Conservation (phyloP, 805 yeast species). For the Tetrapisispora taiwanensis region DNA sequence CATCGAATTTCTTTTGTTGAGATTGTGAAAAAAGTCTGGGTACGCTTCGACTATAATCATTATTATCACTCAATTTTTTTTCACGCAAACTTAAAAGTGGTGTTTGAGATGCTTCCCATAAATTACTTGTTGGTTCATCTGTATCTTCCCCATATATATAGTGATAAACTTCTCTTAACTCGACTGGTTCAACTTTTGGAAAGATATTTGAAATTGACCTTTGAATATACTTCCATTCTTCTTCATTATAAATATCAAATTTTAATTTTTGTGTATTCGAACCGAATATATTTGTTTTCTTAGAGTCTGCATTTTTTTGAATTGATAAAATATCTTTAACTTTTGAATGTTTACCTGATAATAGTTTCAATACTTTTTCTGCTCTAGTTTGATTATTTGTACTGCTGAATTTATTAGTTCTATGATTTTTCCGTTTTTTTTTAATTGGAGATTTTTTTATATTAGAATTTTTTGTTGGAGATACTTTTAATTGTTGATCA, state of each 20-base stretch:
- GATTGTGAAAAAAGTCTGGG: not conserved
- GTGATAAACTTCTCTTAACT: constrained; percentile 15
- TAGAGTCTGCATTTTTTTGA: constrained; percentile 3
- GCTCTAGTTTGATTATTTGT: constrained; percentile 6
- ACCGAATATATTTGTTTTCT: not conserved
- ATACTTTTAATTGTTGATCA: not conserved
- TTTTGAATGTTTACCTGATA: constrained; percentile 27
- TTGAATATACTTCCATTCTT: constrained; percentile 23
- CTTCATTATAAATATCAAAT: constrained; percentile 20
- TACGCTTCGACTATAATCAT: not conserved
- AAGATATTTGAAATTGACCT: constrained; percentile 12
- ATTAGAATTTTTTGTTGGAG: not conserved
- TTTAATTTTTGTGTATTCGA: not conserved
- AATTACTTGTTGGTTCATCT: constrained; percentile 4
- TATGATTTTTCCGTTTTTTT: not conserved
- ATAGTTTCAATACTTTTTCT: constrained; percentile 12
- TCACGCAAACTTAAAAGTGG: constrained; percentile 7
- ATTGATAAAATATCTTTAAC: constrained; percentile 17
- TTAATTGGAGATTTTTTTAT: not conserved
- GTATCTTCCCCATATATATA: constrained; percentile 19
- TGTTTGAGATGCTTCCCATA: constrained; percentile 20
- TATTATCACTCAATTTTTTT: not conserved
- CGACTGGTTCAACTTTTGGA: constrained; percentile 15
- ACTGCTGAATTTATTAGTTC: not conserved
- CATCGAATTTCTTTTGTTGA: constrained; percentile 6